phyloP scores from a whole-genome alignment of 2,329 filamentous ascomycete species.

The Biscogniauxia sp. region DNA sequence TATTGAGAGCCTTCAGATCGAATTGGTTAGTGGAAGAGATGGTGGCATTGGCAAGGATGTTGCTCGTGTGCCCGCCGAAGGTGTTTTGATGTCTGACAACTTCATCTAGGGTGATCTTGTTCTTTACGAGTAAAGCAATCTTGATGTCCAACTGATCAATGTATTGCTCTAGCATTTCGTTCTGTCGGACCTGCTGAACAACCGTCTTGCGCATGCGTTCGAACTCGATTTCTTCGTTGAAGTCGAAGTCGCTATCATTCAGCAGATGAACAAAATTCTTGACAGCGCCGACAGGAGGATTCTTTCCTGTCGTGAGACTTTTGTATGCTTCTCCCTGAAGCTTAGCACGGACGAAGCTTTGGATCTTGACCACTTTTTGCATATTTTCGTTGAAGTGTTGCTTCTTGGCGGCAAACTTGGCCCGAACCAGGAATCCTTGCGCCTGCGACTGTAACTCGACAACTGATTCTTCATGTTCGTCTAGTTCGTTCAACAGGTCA shows the following conservation, averaged over 20 bases:
- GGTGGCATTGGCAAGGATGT: constrained; percentile 81
- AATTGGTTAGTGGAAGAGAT: constrained; percentile 89
- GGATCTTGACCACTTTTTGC: constrained; percentile 98
- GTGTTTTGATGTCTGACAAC: constrained; percentile 96
- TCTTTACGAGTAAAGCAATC: constrained; percentile 96
- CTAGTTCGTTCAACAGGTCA: constrained; percentile 70
- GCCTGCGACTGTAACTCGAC: constrained; percentile 72
- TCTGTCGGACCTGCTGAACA: constrained; percentile 94
- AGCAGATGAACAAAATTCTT: constrained; percentile 98
- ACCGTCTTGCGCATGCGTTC: constrained; percentile 93
- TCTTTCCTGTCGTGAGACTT: constrained; percentile 92
- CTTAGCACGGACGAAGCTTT: constrained; percentile 92
- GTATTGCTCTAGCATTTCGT: constrained; percentile 95
- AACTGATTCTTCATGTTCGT: constrained; percentile 77
- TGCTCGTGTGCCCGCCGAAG: constrained; percentile 85
- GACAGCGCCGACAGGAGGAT: constrained; percentile 92
- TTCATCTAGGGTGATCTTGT: constrained; percentile 98
- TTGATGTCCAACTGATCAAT: constrained; percentile 99
- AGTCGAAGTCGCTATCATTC: constrained; percentile 98
- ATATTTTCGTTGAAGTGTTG: constrained; percentile 93
- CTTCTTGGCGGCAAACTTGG: constrained; percentile 78
- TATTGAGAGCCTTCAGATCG: constrained; percentile 95
- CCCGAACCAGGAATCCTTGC: constrained; percentile 71
- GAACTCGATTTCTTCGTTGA: constrained; percentile 97
- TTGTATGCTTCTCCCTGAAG: constrained; percentile 98